Percentiles rank a stretch among this genome's conserved stretches.
phyloP scores from a whole-genome alignment of 2,329 filamentous ascomycete species.

The Penicillium brevicompactum region DNA sequence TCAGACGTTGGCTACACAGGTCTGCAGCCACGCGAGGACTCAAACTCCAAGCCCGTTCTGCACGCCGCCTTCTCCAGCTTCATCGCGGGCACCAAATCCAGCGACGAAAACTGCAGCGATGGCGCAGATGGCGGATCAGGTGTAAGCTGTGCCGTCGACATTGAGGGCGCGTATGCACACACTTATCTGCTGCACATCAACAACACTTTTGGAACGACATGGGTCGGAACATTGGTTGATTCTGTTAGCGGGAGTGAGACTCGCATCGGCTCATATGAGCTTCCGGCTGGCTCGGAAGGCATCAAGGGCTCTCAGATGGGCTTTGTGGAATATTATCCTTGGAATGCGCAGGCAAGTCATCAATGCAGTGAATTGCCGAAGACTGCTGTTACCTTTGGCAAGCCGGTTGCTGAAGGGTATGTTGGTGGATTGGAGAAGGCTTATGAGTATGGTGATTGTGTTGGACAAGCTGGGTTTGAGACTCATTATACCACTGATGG shows the following conservation, averaged over 20 bases:
- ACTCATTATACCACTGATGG: conserved; percentile 10
- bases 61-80: conserved; percentile 39
- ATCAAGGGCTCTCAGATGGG: conserved; percentile 27
- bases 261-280: conserved; percentile 30
- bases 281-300: conserved; percentile 24
- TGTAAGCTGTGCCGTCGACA: conserved; percentile 29
- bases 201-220: conserved; percentile 28
- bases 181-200: conserved; percentile 25
- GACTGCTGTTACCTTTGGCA: conserved; percentile 23
- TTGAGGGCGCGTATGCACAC: conserved; percentile 20
- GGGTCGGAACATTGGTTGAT: conserved; percentile 32
- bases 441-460: conserved; percentile 34
- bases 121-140: conserved; percentile 33
- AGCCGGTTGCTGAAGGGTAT: conserved; percentile 18
- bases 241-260: conserved; percentile 17
- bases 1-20: conserved; percentile 31
- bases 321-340: conserved; percentile 34
- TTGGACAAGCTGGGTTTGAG: conserved; percentile 24
- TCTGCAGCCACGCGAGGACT: conserved; percentile 27
- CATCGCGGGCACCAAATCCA: conserved; percentile 22
- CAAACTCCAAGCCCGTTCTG: conserved; percentile 20
- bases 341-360: conserved; percentile 19
- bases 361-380: conserved; percentile 20
- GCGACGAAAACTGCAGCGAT: conserved; percentile 26
- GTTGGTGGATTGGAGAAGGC: conserved; percentile 18